These are phyloP conservation scores for Solanum gandarillasii DNA, from an alignment of 257 asterid species.

Conservation along the genomic window DNA sequence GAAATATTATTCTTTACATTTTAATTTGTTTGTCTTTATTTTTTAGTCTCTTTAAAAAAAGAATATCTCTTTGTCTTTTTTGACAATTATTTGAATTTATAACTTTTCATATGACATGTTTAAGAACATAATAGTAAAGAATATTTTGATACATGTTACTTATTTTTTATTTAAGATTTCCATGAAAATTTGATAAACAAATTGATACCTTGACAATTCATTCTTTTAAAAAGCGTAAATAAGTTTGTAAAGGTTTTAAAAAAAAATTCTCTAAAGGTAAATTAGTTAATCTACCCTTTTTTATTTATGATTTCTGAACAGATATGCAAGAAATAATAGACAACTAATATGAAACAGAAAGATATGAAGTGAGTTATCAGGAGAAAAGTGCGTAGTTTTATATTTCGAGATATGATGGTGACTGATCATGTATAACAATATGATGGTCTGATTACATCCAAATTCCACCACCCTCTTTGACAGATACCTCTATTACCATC, in stretches of 20 bases:
- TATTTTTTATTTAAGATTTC: neutral
- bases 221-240: neutral
- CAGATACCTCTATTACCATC: neutral
- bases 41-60: neutral
- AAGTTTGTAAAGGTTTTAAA: neutral
- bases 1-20: neutral
- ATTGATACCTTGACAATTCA: neutral
- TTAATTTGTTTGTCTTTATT: neutral
- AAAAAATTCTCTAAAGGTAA: neutral
- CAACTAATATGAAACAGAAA: rapidly evolving
- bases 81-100: neutral
- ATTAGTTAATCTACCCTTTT: neutral
- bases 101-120: neutral
- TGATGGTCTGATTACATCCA: neutral
- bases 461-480: neutral
- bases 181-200: neutral
- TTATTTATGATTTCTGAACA: neutral
- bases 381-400: neutral
- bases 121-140: neutral
- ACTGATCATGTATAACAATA: neutral
- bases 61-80: neutral
- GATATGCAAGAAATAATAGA: rapidly evolving
- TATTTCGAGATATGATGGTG: neutral
- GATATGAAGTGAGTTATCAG: neutral
- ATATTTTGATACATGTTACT: neutral